These are phyloP conservation scores for Cystoisospora suis DNA, from an alignment of 169 alveolate genomes.

Conservation along the genomic window DNA sequence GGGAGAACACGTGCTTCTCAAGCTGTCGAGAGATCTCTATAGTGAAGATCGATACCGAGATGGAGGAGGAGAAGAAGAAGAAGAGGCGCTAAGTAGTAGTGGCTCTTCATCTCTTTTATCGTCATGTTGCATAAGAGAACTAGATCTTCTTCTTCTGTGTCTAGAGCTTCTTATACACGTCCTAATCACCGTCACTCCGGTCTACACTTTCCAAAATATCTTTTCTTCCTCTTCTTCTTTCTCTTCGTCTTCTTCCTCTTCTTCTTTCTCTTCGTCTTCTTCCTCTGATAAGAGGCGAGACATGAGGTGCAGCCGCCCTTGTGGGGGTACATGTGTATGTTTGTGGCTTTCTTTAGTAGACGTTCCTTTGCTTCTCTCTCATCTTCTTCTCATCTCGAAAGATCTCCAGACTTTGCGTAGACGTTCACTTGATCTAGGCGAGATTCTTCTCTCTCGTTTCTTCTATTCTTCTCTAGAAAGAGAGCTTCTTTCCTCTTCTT, in stretches of 20 bases:
- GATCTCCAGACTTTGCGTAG: conserved; percentile 24
- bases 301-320: not conserved
- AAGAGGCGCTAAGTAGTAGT: not conserved
- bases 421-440: conserved; percentile 14
- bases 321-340: not conserved
- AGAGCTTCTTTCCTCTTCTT: too few relatives aligned
- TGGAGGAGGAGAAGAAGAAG: not conserved
- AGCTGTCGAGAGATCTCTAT: too few relatives aligned
- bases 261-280: not conserved
- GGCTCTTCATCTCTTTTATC: too few relatives aligned
- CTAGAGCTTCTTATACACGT: conserved; percentile 6
- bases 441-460: not conserved
- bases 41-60: too few relatives aligned
- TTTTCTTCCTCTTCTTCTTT: not conserved
- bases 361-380: not conserved
- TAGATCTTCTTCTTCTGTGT: not conserved
- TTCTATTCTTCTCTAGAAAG: too few relatives aligned
- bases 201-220: not conserved
- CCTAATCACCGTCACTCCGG: not conserved
- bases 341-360: not conserved
- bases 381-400: not conserved
- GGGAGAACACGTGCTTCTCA: not conserved
- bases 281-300: not conserved
- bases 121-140: not conserved
- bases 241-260: not conserved